Conservation (phyloP, 768 basidiomycete species). For the Asterophora parasitica region DNA sequence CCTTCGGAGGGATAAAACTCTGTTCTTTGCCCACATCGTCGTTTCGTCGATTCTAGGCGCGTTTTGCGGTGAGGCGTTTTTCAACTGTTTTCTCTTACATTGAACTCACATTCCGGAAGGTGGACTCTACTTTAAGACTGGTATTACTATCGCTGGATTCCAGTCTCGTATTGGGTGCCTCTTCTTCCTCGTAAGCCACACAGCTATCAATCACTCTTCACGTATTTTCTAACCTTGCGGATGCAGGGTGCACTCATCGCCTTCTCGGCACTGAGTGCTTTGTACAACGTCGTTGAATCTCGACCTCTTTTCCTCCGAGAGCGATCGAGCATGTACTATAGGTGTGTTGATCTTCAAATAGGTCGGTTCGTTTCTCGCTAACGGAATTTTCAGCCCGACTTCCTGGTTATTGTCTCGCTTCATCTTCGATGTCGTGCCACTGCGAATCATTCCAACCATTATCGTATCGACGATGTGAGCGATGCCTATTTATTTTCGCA, state of each 20-base stretch:
- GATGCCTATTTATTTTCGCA: not conserved
- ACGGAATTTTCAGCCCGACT: slow-evolving; percentile 54
- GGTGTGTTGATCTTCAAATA: slow-evolving; percentile 35
- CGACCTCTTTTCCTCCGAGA: slow-evolving; percentile 88
- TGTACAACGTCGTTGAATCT: slow-evolving; percentile 83
- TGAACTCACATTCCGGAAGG: slow-evolving; percentile 35
- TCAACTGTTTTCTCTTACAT: not conserved
- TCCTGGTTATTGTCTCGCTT: slow-evolving; percentile 89
- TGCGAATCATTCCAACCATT: slow-evolving; percentile 86
- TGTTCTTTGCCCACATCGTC: slow-evolving; percentile 75
- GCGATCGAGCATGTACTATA: slow-evolving; percentile 80
- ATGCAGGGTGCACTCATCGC: slow-evolving; percentile 81
- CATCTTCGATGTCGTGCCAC: slow-evolving; percentile 84
- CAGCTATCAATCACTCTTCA: not conserved
- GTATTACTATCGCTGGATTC: slow-evolving; percentile 83
- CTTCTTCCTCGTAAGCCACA: slow-evolving; percentile 77
- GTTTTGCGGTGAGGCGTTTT: slow-evolving; percentile 61
- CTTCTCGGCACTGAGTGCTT: slow-evolving; percentile 84
- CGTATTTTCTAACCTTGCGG: slow-evolving; percentile 5
- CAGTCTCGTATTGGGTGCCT: slow-evolving; percentile 90
- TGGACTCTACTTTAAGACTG: slow-evolving; percentile 82
- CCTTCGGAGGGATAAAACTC: slow-evolving; percentile 72
- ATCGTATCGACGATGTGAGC: slow-evolving; percentile 79
- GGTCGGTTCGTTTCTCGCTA: not conserved
- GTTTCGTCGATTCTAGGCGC: slow-evolving; percentile 74